These are phyloP conservation scores for Lactarius akahatsu DNA, from an alignment of 768 basidiomycete species.

Conservation along the genomic window DNA sequence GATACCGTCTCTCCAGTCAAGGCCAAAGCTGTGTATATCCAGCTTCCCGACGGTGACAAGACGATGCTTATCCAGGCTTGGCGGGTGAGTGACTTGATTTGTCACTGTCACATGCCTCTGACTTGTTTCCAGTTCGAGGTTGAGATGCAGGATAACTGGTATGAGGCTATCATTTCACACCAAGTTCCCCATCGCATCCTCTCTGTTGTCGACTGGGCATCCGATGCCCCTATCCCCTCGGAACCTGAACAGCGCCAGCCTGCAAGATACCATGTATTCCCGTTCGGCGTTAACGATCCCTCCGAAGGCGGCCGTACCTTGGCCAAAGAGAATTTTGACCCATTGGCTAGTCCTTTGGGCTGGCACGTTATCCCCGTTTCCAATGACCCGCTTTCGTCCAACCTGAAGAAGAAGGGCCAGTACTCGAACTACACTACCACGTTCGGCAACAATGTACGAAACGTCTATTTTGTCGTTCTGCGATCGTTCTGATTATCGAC, in stretches of 20 bases:
- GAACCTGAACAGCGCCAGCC: constrained; percentile 31
- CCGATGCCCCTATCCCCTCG: constrained; percentile 59
- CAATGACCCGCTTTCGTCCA: constrained; percentile 57
- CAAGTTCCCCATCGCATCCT: constrained; percentile 74
- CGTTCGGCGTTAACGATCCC: constrained; percentile 88
- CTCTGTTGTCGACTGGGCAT: constrained; percentile 93
- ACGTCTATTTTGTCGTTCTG: constrained; percentile 23
- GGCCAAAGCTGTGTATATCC: constrained; percentile 74
- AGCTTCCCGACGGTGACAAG: constrained; percentile 66
- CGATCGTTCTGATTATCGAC: constrained; percentile 3
- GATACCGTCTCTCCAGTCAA: constrained; percentile 80
- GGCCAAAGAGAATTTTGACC: constrained; percentile 69
- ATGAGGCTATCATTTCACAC: constrained; percentile 83
- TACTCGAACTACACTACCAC: constrained; percentile 71
- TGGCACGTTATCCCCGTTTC: constrained; percentile 84
- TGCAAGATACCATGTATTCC: constrained; percentile 66
- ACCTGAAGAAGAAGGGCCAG: constrained; percentile 29
- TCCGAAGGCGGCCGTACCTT: constrained; percentile 58
- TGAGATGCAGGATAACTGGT: constrained; percentile 95
- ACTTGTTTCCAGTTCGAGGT: constrained; percentile 65
- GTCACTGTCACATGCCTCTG: not conserved
- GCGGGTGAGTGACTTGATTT: constrained; percentile 52
- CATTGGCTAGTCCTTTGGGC: constrained; percentile 78
- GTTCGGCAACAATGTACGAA: constrained; percentile 77
- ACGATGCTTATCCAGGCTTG: constrained; percentile 75